These are phyloP conservation scores for Pulveroboletus sp. DNA, from an alignment of 1,284 basidiomycete genomes.

Conservation along the genomic window DNA sequence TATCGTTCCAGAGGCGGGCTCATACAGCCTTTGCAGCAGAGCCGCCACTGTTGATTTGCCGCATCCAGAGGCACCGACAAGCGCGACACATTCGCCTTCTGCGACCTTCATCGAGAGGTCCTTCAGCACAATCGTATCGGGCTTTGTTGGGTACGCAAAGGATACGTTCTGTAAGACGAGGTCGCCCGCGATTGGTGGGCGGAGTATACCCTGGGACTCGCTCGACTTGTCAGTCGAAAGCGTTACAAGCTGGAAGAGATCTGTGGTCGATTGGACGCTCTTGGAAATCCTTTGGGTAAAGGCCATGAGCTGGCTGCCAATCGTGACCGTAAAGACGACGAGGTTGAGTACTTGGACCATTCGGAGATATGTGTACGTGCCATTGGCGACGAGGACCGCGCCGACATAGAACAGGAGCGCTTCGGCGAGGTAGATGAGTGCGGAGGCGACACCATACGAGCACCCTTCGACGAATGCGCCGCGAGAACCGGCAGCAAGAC, in stretches of 20 bases:
- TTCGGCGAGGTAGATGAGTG: slow-evolving; percentile 85
- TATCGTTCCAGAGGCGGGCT: slow-evolving; percentile 69
- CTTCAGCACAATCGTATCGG: slow-evolving; percentile 70
- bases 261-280: slow-evolving; percentile 75
- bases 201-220: slow-evolving; percentile 68
- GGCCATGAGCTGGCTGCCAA: slow-evolving; percentile 85
- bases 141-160: slow-evolving; percentile 84
- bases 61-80: slow-evolving; percentile 86
- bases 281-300: slow-evolving; percentile 85
- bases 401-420: slow-evolving; percentile 91
- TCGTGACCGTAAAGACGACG: slow-evolving; percentile 91
- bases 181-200: slow-evolving; percentile 69
- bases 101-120: slow-evolving; percentile 64
- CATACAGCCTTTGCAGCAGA: slow-evolving; percentile 85
- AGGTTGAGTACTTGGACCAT: slow-evolving; percentile 92
- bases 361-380: slow-evolving; percentile 82
- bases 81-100: slow-evolving; percentile 80
- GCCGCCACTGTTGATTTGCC: slow-evolving; percentile 88
- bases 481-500: slow-evolving; percentile 68
- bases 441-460: slow-evolving; percentile 78
- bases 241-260: slow-evolving; percentile 70
- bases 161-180: slow-evolving; percentile 71
- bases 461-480: slow-evolving; percentile 85
- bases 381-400: slow-evolving; percentile 77
- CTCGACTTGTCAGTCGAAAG: slow-evolving; percentile 58